Base-by-base conservation (phyloP, 2,329 filamentous ascomycete genomes). In the Scopulariopsis brevicaulis region DNA sequence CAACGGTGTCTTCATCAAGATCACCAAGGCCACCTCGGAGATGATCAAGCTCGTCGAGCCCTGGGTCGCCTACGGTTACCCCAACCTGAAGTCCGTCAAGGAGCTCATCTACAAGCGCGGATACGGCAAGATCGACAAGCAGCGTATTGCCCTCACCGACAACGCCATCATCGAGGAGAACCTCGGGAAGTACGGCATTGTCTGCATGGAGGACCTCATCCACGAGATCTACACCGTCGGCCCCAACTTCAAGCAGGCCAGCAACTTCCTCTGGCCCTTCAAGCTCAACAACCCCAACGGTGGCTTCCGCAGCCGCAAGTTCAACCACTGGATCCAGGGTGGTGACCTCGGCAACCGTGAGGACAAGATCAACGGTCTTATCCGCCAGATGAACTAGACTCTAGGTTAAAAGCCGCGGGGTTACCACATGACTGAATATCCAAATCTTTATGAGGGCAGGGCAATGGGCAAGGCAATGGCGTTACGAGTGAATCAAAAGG, bases 41-140 rank as follows among this genome's bases (percentile, higher is more conserved):
- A 96, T 96, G 91, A 83, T 96, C 73, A 96, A 94, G 83, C 85
- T 97, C 66, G 90, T 99, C 74, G 94, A 99, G 85, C 94, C 94
- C 68, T 99, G 94, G 85, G 87, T 99, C 69, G 93, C 94, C 71
- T 99, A 97, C 77, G 94, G 94, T 76, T 97, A 97, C 83, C 94
- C 94, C 77, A 97, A 96, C 85, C 88, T 97, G 65, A 99, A 99
- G 89, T 90, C 86, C 73, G 86, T 99, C 77, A 95, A 95, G 78
- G 94, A 99, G 83, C 91, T 99, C 73, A 79, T 99, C 83, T 99
- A 99, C 87, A 99, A 97, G 90, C 93, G 94, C 69, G 94, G 94
- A 71, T 97, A 99, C 78, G 94, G 93, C 74, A 99, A 97, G 86
- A 80, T 96, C 77, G 85, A 96, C 82, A 96, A 96, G 87, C 92